A percentile compares a stretch with the other conserved stretches of the same genome.
phyloP scores from a whole-genome alignment of 2,329 filamentous ascomycete species.

The Fusarium sp. region DNA sequence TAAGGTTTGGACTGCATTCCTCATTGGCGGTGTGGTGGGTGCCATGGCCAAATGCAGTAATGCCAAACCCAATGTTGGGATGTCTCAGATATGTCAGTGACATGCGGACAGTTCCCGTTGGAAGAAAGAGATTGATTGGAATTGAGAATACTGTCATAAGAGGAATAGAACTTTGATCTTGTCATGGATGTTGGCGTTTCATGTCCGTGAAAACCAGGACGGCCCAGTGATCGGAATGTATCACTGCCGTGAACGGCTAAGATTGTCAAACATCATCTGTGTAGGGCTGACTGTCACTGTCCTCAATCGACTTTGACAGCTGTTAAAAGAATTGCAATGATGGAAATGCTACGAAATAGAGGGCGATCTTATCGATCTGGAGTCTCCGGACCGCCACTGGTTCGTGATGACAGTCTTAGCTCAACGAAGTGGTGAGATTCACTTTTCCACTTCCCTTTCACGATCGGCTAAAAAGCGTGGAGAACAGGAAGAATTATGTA shows the following conservation, averaged over 20 bases:
- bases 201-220: background rate
- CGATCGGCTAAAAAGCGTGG: background rate
- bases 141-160: background rate
- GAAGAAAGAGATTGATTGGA: background rate
- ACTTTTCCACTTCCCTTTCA: background rate
- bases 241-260: conserved; percentile 5
- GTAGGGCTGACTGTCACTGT: background rate
- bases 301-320: background rate
- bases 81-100: conserved; percentile 22
- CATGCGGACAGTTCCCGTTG: background rate
- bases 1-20: conserved; percentile 27
- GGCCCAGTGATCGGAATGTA: conserved; percentile 10
- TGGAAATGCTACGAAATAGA: background rate
- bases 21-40: background rate
- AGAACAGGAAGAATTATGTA: too few species aligned
- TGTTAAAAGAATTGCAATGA: background rate
- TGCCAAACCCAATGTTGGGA: background rate
- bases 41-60: background rate
- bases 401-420: background rate
- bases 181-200: background rate
- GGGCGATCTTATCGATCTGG: background rate
- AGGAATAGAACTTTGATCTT: background rate
- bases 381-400: background rate
- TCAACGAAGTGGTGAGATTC: background rate
- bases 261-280: background rate